phyloP scores from a whole-genome alignment of 2,329 filamentous ascomycete species.

The Lachnum nothofagi region DNA sequence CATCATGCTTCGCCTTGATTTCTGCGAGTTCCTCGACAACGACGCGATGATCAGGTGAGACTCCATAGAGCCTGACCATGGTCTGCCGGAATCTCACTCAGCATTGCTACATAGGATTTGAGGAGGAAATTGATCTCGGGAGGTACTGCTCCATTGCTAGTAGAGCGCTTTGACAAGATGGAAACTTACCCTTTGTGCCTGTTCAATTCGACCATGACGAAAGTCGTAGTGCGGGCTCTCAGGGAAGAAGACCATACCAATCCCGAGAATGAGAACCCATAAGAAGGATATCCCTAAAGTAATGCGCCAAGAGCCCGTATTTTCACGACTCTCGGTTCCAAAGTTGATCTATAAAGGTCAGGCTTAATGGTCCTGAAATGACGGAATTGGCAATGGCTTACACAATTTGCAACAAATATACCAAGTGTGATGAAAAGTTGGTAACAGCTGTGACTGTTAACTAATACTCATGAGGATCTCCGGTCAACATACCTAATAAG shows the following conservation, averaged over 20 bases:
- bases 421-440: constrained; percentile 69
- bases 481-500: constrained; percentile 39
- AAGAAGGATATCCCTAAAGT: constrained; percentile 51
- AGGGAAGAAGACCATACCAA: constrained; percentile 49
- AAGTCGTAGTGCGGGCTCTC: constrained; percentile 54
- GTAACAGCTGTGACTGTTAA: constrained; percentile 44
- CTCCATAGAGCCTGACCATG: constrained; percentile 47
- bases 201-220: constrained; percentile 43
- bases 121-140: too few relatives aligned
- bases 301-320: constrained; percentile 53
- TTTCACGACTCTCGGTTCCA: constrained; percentile 35
- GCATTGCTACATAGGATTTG: too few relatives aligned
- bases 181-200: too few relatives aligned
- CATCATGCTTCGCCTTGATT: too few relatives aligned
- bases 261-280: constrained; percentile 46
- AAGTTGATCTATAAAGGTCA: too few relatives aligned
- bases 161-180: too few relatives aligned
- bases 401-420: constrained; percentile 51
- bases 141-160: too few relatives aligned
- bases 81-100: too few relatives aligned
- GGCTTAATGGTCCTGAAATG: too few relatives aligned
- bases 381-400: too few relatives aligned
- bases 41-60: constrained; percentile 41
- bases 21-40: constrained; percentile 37
- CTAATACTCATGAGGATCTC: too few relatives aligned